These are phyloP conservation scores for Lepiota brunneoincarnata DNA, from an alignment of 768 basidiomycete species.

Conservation along the genomic window DNA sequence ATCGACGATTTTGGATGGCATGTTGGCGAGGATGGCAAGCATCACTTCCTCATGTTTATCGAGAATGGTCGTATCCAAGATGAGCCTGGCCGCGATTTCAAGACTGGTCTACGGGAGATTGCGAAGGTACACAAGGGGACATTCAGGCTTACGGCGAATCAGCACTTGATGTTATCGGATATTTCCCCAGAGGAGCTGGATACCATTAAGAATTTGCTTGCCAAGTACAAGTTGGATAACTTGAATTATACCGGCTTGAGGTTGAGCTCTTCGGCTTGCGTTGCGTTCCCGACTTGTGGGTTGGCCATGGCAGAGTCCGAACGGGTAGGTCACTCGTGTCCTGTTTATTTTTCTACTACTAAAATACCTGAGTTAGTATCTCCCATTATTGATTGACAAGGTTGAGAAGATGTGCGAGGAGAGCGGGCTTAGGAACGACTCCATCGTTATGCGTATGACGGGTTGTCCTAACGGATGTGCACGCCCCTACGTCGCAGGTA, in stretches of 20 bases:
- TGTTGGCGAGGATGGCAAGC: conserved; percentile 80
- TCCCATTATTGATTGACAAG: conserved; percentile 90
- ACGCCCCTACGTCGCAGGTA: conserved; percentile 87
- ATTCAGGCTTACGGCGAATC: conserved; percentile 94
- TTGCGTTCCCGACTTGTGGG: conserved; percentile 94
- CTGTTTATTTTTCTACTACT: not conserved
- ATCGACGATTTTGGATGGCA: conserved; percentile 95
- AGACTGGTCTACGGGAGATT: conserved; percentile 89
- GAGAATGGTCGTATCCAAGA: conserved; percentile 99
- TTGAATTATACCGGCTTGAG: conserved; percentile 75
- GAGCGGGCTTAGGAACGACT: conserved; percentile 88
- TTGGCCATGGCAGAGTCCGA: conserved; percentile 54
- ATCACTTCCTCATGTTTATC: conserved; percentile 92
- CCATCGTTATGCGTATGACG: conserved; percentile 98
- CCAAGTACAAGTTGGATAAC: conserved; percentile 89
- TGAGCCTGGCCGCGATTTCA: conserved; percentile 87
- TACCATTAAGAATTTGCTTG: conserved; percentile 73
- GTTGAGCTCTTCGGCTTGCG: conserved; percentile 91
- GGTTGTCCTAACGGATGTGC: conserved; percentile 96
- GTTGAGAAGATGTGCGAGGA: conserved; percentile 95
- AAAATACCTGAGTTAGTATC: conserved; percentile 50
- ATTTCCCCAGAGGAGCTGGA: conserved; percentile 71
- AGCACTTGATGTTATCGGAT: conserved; percentile 88
- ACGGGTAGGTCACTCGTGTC: conserved; percentile 33
- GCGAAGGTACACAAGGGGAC: conserved; percentile 92